Evolutionary conservation across 108 stramenopile species (phyloP).

Genomic region (Cylindrotheca closterium): DNA sequence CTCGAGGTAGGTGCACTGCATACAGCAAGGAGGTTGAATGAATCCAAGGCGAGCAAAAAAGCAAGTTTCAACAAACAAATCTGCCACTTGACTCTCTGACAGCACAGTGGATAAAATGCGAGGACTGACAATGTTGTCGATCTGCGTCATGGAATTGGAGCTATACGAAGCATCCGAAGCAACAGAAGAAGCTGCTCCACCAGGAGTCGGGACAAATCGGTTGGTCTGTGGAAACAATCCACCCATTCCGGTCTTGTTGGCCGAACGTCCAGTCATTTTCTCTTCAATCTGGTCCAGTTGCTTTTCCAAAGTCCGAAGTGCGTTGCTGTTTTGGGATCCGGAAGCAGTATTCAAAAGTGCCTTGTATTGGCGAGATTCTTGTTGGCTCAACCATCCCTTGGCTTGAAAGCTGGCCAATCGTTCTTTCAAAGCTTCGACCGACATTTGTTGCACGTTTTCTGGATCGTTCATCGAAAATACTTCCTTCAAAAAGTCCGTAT

Average conservation of each 20-base stretch:
- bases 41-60: conserved; percentile 85
- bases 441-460: background rate
- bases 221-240: background rate
- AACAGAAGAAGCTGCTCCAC: background rate
- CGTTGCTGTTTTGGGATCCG: background rate
- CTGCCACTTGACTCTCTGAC: conserved; percentile 29
- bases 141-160: background rate
- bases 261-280: conserved; percentile 9
- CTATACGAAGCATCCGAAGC: background rate
- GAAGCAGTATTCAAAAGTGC: conserved; percentile 16
- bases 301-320: conserved; percentile 12
- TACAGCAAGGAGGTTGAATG: conserved; percentile 72
- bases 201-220: background rate
- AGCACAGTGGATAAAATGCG: conserved; percentile 8
- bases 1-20: conserved; percentile 60
- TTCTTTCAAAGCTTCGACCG: conserved; percentile 12
- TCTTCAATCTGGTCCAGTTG: conserved; percentile 27
- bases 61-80: conserved; percentile 62
- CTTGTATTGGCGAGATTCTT: conserved; percentile 27
- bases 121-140: conserved; percentile 4
- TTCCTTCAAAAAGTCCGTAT: background rate
- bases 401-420: conserved; percentile 16
- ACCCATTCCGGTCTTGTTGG: background rate
- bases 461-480: background rate
- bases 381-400: conserved; percentile 25